Conservation (phyloP, 371 early-diverging fungal species). For the Funneliformis caledonium region DNA sequence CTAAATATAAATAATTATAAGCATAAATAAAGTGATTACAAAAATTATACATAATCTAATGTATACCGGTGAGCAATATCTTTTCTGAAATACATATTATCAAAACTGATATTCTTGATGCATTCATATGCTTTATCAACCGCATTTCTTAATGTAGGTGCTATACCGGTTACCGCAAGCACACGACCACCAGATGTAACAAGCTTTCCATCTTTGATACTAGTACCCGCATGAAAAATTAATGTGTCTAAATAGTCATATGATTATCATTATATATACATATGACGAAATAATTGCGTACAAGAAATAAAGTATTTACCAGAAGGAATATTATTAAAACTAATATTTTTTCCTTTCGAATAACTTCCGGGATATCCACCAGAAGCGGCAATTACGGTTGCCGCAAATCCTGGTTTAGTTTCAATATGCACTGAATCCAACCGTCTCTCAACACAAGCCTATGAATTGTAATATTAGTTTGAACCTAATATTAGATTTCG, state of each 20-base stretch:
- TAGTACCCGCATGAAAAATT: slow-evolving; percentile 95
- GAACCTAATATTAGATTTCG: background rate
- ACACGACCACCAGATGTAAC: slow-evolving; percentile 97
- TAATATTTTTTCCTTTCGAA: slow-evolving; percentile 79
- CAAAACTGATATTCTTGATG: slow-evolving; percentile 75
- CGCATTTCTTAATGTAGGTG: slow-evolving; percentile 71
- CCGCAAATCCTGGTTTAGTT: slow-evolving; percentile 77
- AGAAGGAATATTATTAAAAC: slow-evolving; percentile 54
- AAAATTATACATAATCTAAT: background rate
- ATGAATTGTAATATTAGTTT: background rate
- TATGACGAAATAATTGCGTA: background rate
- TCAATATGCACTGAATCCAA: slow-evolving; percentile 85
- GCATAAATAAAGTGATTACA: background rate
- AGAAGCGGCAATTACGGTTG: slow-evolving; percentile 91
- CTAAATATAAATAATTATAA: slow-evolving; percentile 44
- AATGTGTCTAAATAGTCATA: slow-evolving; percentile 53
- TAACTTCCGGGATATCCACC: slow-evolving; percentile 93
- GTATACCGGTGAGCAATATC: slow-evolving; percentile 88
- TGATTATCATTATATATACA: background rate
- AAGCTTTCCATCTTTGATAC: slow-evolving; percentile 56
- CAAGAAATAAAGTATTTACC: slow-evolving; percentile 29
- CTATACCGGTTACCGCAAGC: slow-evolving; percentile 87
- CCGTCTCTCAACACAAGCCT: slow-evolving; percentile 87
- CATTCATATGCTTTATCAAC: slow-evolving; percentile 77
- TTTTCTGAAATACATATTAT: slow-evolving; percentile 81